Base-by-base conservation (phyloP, 2,329 filamentous ascomycete genomes). In the Juglanconis oblonga region DNA sequence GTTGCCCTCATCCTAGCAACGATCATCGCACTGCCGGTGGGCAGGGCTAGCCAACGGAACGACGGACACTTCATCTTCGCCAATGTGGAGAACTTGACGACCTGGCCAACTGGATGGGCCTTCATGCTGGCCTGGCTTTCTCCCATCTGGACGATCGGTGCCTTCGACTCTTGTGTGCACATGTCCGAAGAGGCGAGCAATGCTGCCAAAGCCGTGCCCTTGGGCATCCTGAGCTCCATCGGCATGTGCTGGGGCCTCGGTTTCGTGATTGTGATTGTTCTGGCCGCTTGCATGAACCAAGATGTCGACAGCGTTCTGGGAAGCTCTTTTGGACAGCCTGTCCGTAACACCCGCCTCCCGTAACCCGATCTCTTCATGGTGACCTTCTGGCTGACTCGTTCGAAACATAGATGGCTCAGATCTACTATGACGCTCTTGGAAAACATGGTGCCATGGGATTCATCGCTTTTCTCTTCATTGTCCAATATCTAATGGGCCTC, bases 401-500 rank as follows among this genome's bases (percentile, higher is more conserved):
- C 29, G 24, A 24, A 24, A 35, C 4, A 4, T 42, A 67, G 24
- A 72, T 72, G 72, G 66, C 69, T 8, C 76, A 85, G 68, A 84
- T 87, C 49, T 87, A 86, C 71, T 86, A 79, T 62, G 83, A 87
- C 60, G 81, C 83, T 0, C 69, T 87, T 9, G 84, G 84, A 9
- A 87, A 86, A 68, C 73, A 78, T 5, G 84, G 83, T 5, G 81
- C 85, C 0, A 69, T 87, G 6, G 84, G 78, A 0, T 76, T 87
- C 57, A 87, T 87, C 80, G 75, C 77, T 1, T 74, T 87, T 0
- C 71, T 87, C 24, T 83, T 86, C 67, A 79, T 85, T 52, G 82
- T 85, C 3, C 85, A 87, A 67, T 87, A 85, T 68, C 74, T 87
- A 29, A 87, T 87, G 79, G 83, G 84, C 1, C 71, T 86, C 1